Evolutionary conservation across 257 asterid species (phyloP).

Genomic region (Paraleonurus japonicus): DNA sequence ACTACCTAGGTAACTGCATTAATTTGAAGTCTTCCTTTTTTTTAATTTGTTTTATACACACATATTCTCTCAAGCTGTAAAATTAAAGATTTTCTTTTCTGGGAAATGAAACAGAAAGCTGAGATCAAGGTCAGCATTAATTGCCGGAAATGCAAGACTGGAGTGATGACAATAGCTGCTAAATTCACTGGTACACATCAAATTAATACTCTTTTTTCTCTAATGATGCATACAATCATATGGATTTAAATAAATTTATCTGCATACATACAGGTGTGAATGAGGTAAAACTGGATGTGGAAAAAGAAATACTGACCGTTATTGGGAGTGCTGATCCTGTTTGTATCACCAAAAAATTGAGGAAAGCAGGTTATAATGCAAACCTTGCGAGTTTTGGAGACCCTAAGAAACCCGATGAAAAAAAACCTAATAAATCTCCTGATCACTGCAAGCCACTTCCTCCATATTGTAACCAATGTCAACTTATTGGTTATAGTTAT

Average conservation of each 20-base stretch:
- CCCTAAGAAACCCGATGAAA: constrained; percentile 1
- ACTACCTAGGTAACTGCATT: background rate
- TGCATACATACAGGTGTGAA: constrained; percentile 23
- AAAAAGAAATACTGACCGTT: constrained; percentile 34
- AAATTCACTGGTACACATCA: constrained; percentile 30
- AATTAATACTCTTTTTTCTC: background rate
- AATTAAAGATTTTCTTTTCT: background rate
- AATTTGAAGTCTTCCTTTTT: background rate
- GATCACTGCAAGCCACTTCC: constrained; percentile 9
- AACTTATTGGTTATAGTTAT: constrained; percentile 15
- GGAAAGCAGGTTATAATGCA: constrained; percentile 25
- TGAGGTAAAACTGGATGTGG: constrained; percentile 25
- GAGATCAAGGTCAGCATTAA: constrained; percentile 33
- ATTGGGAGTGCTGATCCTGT: constrained; percentile 36
- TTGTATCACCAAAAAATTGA: constrained; percentile 8
- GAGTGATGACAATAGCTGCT: constrained; percentile 26
- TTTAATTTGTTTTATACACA: background rate
- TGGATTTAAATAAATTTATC: background rate
- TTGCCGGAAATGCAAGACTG: constrained; percentile 31
- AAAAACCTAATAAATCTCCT: background rate
- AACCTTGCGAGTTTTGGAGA: constrained; percentile 33
- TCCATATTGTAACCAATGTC: constrained; percentile 32
- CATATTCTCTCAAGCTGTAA: background rate
- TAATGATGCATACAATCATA: background rate
- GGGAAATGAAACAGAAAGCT: constrained; percentile 20